Conservation (phyloP, 805 yeast genomes). For the Brettanomyces anomalus region DNA sequence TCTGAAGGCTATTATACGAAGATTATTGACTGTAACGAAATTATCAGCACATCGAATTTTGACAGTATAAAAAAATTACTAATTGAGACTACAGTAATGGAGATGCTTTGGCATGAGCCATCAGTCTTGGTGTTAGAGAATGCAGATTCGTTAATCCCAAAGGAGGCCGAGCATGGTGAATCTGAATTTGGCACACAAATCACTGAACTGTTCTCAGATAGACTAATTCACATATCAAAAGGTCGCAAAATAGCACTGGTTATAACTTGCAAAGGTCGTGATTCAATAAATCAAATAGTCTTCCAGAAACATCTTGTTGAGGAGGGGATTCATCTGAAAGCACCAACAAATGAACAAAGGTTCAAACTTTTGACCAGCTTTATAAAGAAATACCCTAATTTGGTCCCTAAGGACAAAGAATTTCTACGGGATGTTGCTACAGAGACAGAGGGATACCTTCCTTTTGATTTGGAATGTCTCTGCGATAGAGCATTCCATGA, state of each 20-base stretch:
- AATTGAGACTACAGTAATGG: conserved; percentile 29
- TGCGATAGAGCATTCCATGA: conserved; percentile 64
- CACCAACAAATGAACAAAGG: conserved; percentile 65
- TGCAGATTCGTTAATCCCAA: conserved; percentile 61
- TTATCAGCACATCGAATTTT: conserved; percentile 28
- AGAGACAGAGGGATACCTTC: conserved; percentile 85
- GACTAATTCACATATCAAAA: conserved; percentile 33
- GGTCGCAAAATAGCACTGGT: conserved; percentile 48
- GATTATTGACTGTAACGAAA: conserved; percentile 47
- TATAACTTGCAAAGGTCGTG: conserved; percentile 56
- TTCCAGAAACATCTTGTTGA: conserved; percentile 66
- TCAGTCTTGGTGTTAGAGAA: conserved; percentile 70
- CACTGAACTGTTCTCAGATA: conserved; percentile 46
- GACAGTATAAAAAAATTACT: conserved; percentile 2
- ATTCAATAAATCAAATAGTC: conserved; percentile 50
- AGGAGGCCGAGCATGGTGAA: conserved; percentile 51
- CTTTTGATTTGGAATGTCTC: conserved; percentile 67
- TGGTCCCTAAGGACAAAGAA: conserved; percentile 31
- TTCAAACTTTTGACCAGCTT: conserved; percentile 30
- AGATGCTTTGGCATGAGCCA: conserved; percentile 61
- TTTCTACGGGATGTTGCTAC: conserved; percentile 44
- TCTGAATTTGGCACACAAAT: conserved; percentile 54
- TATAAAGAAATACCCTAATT: conserved; percentile 10
- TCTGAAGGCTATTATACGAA: conserved; percentile 37
- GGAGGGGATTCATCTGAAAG: conserved; percentile 44